Evolutionary conservation across 2,329 filamentous ascomycete genomes (phyloP), one percentile per base, ranked within the genome.

Genomic region (Fusarium continuum): DNA sequence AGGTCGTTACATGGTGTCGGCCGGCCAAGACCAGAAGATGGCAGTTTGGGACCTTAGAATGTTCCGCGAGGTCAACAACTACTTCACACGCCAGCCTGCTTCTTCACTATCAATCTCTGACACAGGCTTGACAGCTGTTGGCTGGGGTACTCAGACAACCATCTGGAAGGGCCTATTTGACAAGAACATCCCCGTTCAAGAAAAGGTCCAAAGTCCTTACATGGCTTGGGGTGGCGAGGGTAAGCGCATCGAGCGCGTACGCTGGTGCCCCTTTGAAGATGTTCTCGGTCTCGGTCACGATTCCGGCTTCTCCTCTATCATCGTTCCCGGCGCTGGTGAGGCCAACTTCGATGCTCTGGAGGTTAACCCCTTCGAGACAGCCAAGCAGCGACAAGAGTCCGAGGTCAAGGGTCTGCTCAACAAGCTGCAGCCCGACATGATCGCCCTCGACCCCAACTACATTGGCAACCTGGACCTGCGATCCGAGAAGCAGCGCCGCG

Each of bases 351-450:
- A 99, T 76, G 91, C 93, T 4, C 82, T 97, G 49, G 95, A 99
- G 77, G 83, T 89, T 69, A 99, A 99, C 81, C 95, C 95, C 28
- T 98, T 94, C 84, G 95, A 98, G 79, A 97, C 90, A 48, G 85
- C 83, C 72, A 96, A 95, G 79, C 93, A 98, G 79, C 87, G 95
- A 71, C 93, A 96, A 77, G 95, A 99, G 78, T 85, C 85, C 45
- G 95, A 99, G 77, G 93, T 99, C 75, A 92, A 91, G 80, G 83
- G 86, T 11, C 83, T 99, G 64, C 86, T 99, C 70, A 96, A 96
- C 83, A 99, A 99, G 81, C 83, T 99, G 41, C 88, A 93, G 72
- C 94, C 95, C 4, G 94, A 97, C 73, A 99, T 98, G 92, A 99
- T 99, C 63, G 91, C 92, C 2, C 82, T 99, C 19, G 90, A 99